These are phyloP conservation scores for Hordeum pubiflorum DNA, from an alignment of 202 grass and related monocot genomes.

Conservation along the genomic window DNA sequence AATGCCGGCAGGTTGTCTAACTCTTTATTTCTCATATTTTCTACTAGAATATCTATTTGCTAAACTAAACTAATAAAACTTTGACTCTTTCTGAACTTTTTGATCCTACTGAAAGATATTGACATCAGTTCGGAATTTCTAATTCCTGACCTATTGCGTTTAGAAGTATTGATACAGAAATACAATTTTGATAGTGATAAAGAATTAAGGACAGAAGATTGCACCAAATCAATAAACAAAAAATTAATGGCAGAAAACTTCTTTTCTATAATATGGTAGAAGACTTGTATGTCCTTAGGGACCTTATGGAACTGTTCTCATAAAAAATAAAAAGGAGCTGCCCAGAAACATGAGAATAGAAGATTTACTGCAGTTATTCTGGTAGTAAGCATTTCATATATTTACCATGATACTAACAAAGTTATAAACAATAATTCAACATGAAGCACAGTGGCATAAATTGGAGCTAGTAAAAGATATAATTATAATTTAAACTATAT, in stretches of 20 bases:
- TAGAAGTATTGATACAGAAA: not conserved
- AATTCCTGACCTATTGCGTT: not conserved
- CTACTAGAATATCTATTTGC: conserved; percentile 8
- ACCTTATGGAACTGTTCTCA: not conserved
- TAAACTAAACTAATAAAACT: conserved; percentile 18
- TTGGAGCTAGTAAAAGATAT: not conserved
- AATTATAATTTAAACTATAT: not conserved
- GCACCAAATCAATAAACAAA: not conserved
- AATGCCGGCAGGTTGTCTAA: conserved; percentile 89
- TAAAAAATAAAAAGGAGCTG: not conserved
- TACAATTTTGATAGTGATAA: not conserved
- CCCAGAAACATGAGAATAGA: conserved; percentile 7
- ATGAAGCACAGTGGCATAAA: not conserved
- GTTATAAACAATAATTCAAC: not conserved
- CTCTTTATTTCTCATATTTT: conserved; percentile 14
- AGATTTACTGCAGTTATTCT: not conserved
- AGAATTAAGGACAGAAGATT: not conserved
- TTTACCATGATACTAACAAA: not conserved
- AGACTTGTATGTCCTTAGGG: not conserved
- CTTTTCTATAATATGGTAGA: not conserved
- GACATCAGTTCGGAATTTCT: not conserved
- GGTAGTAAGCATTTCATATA: not conserved
- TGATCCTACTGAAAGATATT: conserved; percentile 6
- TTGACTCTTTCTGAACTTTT: not conserved
- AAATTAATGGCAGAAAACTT: not conserved